Conservation (phyloP, 176 grass and related monocot genomes). For the Triticum dicoccoides region DNA sequence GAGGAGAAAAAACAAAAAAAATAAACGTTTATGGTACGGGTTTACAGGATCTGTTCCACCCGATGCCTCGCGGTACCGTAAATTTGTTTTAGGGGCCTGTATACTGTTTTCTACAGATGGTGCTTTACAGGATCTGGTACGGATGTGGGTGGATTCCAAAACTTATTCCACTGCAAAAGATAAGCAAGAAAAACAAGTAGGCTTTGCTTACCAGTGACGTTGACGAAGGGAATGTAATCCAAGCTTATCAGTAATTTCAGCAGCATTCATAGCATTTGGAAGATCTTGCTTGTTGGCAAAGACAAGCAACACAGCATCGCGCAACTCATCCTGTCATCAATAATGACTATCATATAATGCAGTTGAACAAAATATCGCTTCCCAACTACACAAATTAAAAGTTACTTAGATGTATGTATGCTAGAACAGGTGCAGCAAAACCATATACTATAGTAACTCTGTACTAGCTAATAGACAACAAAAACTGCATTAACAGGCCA, state of each 20-base stretch:
- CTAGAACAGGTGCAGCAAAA: not conserved
- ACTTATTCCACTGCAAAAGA: not conserved
- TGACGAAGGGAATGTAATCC: slow-evolving; percentile 30
- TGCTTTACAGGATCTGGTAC: no score
- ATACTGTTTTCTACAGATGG: no score
- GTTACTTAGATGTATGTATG: not conserved
- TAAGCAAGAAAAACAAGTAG: not conserved
- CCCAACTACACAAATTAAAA: not conserved
- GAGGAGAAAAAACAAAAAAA: no score
- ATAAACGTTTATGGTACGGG: no score
- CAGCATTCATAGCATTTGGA: slow-evolving; percentile 37
- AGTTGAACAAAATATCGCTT: not conserved
- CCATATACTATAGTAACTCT: not conserved
- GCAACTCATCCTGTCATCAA: slow-evolving; percentile 29
- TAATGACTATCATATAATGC: not conserved
- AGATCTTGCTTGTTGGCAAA: slow-evolving; percentile 38
- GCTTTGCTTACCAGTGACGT: slow-evolving; percentile 21
- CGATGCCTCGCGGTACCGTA: no score
- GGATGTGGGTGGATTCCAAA: not conserved
- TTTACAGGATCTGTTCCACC: no score
- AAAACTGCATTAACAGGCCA: not conserved
- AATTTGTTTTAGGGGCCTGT: no score
- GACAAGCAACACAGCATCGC: slow-evolving; percentile 28
- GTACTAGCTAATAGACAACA: not conserved
- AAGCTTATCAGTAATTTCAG: slow-evolving; percentile 41